A percentile compares a stretch with the other conserved stretches of the same genome.
Conservation (phyloP, 352 stramenopile genomes). For the Globisporangium yorkense region DNA sequence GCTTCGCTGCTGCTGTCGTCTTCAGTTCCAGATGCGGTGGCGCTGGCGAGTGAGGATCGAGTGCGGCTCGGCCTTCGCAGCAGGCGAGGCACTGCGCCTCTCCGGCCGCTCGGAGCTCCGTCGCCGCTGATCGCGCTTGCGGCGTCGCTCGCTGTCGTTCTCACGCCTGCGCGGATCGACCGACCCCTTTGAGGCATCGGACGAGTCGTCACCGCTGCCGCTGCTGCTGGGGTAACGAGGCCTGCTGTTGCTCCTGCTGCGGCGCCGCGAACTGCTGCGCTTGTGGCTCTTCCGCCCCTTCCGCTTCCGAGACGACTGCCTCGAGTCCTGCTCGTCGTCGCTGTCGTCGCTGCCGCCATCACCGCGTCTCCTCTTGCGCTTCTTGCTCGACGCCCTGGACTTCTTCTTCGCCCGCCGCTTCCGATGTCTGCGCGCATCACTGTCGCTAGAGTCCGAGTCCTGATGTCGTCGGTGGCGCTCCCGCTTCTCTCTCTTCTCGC, state of each 20-base stretch:
- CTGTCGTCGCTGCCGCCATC: background rate
- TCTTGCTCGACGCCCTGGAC: constrained; percentile 19
- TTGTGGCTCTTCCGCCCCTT: background rate
- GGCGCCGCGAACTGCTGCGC: background rate
- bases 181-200: background rate
- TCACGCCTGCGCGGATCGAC: background rate
- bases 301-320: background rate
- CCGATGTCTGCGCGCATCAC: constrained; percentile 5
- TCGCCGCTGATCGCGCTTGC: background rate
- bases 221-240: background rate
- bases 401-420: constrained; percentile 14
- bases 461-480: constrained; percentile 3
- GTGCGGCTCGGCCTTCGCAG: background rate
- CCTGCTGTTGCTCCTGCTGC: constrained; percentile 2
- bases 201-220: background rate
- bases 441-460: constrained; percentile 5
- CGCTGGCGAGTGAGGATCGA: constrained; percentile 25
- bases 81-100: background rate
- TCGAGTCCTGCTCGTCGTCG: background rate
- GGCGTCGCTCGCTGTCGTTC: background rate
- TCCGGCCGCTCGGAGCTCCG: background rate
- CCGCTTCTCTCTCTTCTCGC: constrained; percentile 5
- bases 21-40: constrained; percentile 37
- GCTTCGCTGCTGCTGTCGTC: no score
- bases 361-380: constrained; percentile 9